Conservation (phyloP, 306 rosid genomes). For the Casuarina glauca region DNA sequence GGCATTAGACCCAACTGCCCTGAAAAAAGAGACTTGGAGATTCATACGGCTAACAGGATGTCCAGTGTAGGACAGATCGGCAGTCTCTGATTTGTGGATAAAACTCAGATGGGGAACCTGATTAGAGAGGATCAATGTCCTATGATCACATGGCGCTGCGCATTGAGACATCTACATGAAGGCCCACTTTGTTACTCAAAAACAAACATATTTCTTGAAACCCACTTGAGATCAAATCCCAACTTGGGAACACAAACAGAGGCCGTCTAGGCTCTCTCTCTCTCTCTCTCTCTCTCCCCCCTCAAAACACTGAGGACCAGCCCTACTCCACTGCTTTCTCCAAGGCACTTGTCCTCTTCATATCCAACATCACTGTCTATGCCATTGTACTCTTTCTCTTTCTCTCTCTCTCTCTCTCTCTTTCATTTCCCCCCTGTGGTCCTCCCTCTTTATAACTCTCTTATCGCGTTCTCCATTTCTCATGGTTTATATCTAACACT, state of each 20-base stretch:
- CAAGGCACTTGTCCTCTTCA: conserved; percentile 75
- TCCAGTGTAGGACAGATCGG: conserved; percentile 37
- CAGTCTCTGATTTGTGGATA: conserved; percentile 30
- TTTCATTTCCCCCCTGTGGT: conserved; percentile 47
- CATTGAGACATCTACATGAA: conserved; percentile 64
- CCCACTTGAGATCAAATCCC: conserved; percentile 80
- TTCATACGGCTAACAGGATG: conserved; percentile 20
- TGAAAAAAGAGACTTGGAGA: conserved; percentile 41
- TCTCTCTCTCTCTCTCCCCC: conserved; percentile 21
- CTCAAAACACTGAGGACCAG: conserved; percentile 23
- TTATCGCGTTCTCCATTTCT: conserved; percentile 60
- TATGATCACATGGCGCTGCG: conserved; percentile 79
- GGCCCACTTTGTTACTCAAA: conserved; percentile 88
- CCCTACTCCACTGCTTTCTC: conserved; percentile 59
- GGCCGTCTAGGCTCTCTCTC: conserved; percentile 29
- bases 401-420: conserved; percentile 21
- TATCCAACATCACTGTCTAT: conserved; percentile 67
- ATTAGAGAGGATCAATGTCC: conserved; percentile 38
- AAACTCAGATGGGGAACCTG: conserved; percentile 1
- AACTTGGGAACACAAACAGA: conserved; percentile 75
- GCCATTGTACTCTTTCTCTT: conserved; percentile 41
- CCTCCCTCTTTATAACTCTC: conserved; percentile 72
- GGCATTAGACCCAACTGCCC: conserved; percentile 24
- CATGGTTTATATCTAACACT: conserved; percentile 33
- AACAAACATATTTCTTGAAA: conserved; percentile 58